Base-by-base conservation (phyloP, 1,284 basidiomycete genomes). In the Ceratobasidium sp. region DNA sequence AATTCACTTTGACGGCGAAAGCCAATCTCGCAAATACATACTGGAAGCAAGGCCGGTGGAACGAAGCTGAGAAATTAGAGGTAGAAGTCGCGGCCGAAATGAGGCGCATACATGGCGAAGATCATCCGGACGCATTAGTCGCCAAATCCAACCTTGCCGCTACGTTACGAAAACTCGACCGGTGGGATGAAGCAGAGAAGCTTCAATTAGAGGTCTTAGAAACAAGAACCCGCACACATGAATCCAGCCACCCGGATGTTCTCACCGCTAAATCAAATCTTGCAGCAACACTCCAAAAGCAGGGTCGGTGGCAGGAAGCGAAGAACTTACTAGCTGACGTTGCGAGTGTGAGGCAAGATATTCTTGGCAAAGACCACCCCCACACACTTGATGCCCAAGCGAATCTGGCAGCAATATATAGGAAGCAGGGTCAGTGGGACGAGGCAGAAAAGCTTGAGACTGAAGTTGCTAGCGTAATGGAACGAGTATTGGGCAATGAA, bases 331-430 rank as follows among this genome's bases (percentile, higher is more conserved):
- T 27, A 12, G 22, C 20, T 15, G 47, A 62, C 32, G 57, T 31
- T 2, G 4, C 47, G 7, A 31, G 29, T 13, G 17, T 7, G 27
- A 27, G 38, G 32, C 27, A 8, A 35, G 20, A 22, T 17, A 35
- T 62, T 12, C 38, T 22, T 38, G 57, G 57, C 15, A 35, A 25
- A 3, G 47, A 62, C 4, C 40, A 62, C 13, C 57, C 47, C 6
- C 3, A 45, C 5, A 62, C 57, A 8, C 42, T 62, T 3, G 15
- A 12, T 10, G 27, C 27, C 12, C 38, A 40, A 34, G 29, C 12
- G n/a, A 47, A 64, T 34, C 45, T 53, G 29, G 43, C 40, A 17
- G 13, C 40, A 27, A 69, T 50, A 68, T 69, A 69, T 45, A 31
- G 43, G 12, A 60, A 49, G 31, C 40, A 49, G 42, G 57, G 57